phyloP scores from a whole-genome alignment of 2,329 filamentous ascomycete species.

The Emergomyces pasteurianus region DNA sequence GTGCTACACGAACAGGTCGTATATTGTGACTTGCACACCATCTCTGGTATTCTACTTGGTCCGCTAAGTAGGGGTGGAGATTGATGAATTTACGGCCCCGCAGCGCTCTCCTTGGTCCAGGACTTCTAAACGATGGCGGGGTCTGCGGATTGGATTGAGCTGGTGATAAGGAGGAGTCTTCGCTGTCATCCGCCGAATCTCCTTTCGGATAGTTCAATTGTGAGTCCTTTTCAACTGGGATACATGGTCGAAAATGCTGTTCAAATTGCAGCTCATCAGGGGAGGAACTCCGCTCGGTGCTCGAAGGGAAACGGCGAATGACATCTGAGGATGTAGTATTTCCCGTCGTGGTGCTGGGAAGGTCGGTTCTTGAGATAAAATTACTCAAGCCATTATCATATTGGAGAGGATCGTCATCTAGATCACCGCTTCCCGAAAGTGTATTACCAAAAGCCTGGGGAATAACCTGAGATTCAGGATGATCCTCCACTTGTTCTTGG shows the following conservation, averaged over 20 bases:
- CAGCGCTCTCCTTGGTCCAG: constrained; percentile 21
- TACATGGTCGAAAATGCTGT: constrained; percentile 9
- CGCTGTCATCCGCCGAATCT: constrained; percentile 7
- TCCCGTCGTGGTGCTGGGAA: neutral
- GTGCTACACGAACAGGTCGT: constrained; percentile 28
- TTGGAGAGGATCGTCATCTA: neutral
- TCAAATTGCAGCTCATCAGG: constrained; percentile 28
- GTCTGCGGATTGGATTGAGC: constrained; percentile 21
- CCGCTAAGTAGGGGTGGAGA: constrained; percentile 36
- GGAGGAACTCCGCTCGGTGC: constrained; percentile 12
- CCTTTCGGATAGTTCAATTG: neutral
- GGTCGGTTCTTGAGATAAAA: neutral
- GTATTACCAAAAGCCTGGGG: neutral
- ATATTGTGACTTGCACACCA: constrained; percentile 32
- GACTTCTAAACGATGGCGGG: neutral
- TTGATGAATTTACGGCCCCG: constrained; percentile 38
- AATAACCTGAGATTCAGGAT: neutral
- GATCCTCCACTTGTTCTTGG: neutral
- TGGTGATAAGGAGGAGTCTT: constrained; percentile 26
- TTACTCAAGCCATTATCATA: neutral
- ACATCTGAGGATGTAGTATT: neutral
- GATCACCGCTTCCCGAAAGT: neutral
- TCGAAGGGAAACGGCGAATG: neutral
- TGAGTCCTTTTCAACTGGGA: constrained; percentile 4
- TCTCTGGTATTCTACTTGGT: constrained; percentile 33